Percentiles rank a stretch among this genome's conserved stretches.
Conservation (phyloP, 306 rosid genomes). For the Malus fusca region DNA sequence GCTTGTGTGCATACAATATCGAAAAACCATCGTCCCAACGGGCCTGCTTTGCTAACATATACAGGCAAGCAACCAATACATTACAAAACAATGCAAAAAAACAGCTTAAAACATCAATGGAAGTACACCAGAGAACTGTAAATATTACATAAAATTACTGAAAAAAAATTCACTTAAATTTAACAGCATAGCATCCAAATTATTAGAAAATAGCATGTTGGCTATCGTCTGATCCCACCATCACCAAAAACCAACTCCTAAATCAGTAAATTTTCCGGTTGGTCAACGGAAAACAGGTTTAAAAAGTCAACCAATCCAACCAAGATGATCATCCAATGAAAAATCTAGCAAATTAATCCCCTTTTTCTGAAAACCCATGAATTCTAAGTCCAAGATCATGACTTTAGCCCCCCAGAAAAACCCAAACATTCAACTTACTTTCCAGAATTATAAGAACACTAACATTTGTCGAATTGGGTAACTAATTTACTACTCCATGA, state of each 20-base stretch:
- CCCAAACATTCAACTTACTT: background rate
- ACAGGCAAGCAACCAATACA: background rate
- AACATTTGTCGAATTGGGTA: background rate
- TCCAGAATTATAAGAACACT: background rate
- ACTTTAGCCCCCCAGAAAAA: background rate
- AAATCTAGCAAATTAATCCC: background rate
- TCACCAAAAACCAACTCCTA: background rate
- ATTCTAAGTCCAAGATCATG: background rate
- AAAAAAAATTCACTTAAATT: background rate
- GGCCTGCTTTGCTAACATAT: background rate
- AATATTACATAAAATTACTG: background rate
- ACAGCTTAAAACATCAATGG: background rate
- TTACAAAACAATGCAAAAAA: background rate
- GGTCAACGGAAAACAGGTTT: slow-evolving; percentile 11
- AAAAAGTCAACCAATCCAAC: slow-evolving; percentile 15
- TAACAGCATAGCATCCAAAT: background rate
- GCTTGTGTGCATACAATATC: background rate
- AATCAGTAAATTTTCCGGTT: background rate
- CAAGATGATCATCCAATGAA: background rate
- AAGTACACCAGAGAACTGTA: background rate
- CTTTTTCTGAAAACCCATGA: background rate
- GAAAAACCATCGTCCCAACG: background rate
- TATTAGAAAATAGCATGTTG: background rate
- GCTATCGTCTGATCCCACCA: background rate
- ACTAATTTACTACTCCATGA: background rate